A percentile compares a stretch with the other conserved stretches of the same genome.
These are phyloP conservation scores for Imleria badia DNA, from an alignment of 768 basidiomycete species.

Conservation along the genomic window DNA sequence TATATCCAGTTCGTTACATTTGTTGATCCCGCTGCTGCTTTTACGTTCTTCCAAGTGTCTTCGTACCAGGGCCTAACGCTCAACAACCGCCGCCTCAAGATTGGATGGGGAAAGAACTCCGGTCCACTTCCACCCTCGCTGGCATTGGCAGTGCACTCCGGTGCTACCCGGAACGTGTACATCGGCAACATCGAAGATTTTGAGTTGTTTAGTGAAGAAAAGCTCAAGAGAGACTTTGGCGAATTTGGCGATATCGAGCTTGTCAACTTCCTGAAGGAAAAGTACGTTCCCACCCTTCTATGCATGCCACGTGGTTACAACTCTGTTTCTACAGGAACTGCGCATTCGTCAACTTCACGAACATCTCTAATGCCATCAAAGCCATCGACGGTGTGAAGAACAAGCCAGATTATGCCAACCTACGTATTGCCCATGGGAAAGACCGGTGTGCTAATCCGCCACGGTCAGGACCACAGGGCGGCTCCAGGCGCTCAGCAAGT, in stretches of 20 bases:
- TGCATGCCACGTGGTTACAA: neutral
- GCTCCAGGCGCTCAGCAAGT: conserved; percentile 47
- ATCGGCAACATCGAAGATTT: conserved; percentile 96
- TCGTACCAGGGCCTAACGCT: conserved; percentile 86
- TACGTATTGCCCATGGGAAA: conserved; percentile 94
- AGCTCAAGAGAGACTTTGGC: conserved; percentile 88
- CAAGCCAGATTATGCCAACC: conserved; percentile 84
- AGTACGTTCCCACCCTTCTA: conserved; percentile 54
- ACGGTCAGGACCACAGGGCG: conserved; percentile 77
- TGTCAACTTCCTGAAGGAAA: conserved; percentile 93
- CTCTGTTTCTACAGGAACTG: conserved; percentile 64
- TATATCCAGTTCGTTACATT: conserved; percentile 85
- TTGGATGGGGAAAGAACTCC: conserved; percentile 97
- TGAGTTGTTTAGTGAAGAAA: conserved; percentile 86
- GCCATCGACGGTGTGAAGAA: conserved; percentile 96
- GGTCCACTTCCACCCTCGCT: conserved; percentile 83
- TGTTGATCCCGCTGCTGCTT: conserved; percentile 89
- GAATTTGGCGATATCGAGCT: conserved; percentile 97
- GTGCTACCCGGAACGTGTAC: conserved; percentile 96
- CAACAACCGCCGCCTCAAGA: conserved; percentile 91
- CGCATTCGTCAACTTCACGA: conserved; percentile 95
- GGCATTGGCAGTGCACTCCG: conserved; percentile 85
- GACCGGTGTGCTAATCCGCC: conserved; percentile 95
- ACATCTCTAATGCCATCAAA: conserved; percentile 94
- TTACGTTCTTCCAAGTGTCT: conserved; percentile 93